Base-by-base conservation (phyloP, 2,329 filamentous ascomycete species). In the Cercospora zeina region DNA sequence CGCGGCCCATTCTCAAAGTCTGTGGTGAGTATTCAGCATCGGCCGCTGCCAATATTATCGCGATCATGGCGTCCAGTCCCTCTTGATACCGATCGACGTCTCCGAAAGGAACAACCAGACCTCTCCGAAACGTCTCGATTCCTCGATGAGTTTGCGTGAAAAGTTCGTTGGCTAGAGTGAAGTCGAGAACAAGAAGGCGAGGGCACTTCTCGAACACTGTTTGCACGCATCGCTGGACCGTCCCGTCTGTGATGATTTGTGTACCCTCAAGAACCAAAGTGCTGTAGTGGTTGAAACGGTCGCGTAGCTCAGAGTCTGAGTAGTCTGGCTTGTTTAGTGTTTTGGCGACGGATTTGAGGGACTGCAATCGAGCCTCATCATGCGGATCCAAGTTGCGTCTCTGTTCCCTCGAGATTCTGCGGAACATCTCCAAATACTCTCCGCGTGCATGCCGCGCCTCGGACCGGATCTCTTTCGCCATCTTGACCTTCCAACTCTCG, bases 141-240 rank as follows among this genome's bases (percentile, higher is more conserved):
- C 6, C 13, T 9, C 3, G 21, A 6, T 47, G 42, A 6, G 42
- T 47, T 7, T 47, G 42, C 2, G 14, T 19, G 2, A 13, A 19
- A 13, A 47, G 5, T 14, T 21, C 21, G 21, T 47, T 47, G 21
- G 42, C 42, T 27, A 6, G 21, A 27, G 42, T 47, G 21, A 47
- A 47, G 3, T 47, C 42, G 11, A 47, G 2, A 19, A 13, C 21
- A 36, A 31, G 24, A 3, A 58, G 24, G 10, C 47, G 49, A 0
- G 16, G 4, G n/a, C 55, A 58, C 1, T 47, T 45, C 30, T 58
- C 55, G 55, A 58, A 58, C 16, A 49, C 55, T 47, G 16, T 33
- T 16, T 11, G 5, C 27, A 58, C 21, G 8, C 37, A 58, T 5
- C 45, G 24, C 13, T 31, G 39, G 13, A 58, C 4, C 9, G 16